Evolutionary conservation across 306 rosid genomes (phyloP).

Genomic region (Clitoria ternatea): DNA sequence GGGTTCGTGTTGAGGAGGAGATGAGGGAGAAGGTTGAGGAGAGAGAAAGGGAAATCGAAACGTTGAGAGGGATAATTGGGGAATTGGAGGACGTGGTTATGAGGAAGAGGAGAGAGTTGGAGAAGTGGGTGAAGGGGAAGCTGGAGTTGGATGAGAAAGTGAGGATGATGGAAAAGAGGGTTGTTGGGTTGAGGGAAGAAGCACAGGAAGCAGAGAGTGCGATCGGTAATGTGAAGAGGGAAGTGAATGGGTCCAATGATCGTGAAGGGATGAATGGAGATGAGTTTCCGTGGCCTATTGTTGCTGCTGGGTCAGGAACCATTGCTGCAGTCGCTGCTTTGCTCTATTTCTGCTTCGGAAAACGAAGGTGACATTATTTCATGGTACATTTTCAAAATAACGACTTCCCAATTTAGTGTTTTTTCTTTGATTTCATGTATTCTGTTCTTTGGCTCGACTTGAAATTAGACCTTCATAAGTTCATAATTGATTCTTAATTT

Average conservation of each 20-base stretch:
- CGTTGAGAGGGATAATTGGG: conserved; percentile 28
- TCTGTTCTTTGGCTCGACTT: no score
- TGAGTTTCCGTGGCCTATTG: conserved; percentile 42
- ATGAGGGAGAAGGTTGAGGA: conserved; percentile 55
- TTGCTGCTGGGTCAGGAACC: conserved; percentile 50
- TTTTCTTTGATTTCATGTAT: no score
- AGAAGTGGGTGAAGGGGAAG: conserved; percentile 40
- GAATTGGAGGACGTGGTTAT: conserved; percentile 33
- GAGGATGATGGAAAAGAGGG: conserved; percentile 35
- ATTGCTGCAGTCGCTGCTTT: conserved; percentile 36
- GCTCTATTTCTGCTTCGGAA: conserved; percentile 33
- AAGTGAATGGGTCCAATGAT: conserved; percentile 41
- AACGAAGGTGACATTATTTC: conserved; percentile 32
- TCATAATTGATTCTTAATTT: no score
- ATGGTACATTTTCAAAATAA: no score
- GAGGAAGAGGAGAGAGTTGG: conserved; percentile 26
- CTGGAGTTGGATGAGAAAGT: conserved; percentile 37
- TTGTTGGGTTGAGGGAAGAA: conserved; percentile 42
- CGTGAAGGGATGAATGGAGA: conserved; percentile 17
- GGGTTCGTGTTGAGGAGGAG: conserved; percentile 55
- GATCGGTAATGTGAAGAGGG: conserved; percentile 28
- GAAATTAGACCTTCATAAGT: no score
- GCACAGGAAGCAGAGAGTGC: conserved; percentile 36
- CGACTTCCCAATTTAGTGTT: no score
- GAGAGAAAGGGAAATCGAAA: conserved; percentile 45